Conservation (phyloP, 1,284 basidiomycete species). For the Rhodotorula sp. region DNA sequence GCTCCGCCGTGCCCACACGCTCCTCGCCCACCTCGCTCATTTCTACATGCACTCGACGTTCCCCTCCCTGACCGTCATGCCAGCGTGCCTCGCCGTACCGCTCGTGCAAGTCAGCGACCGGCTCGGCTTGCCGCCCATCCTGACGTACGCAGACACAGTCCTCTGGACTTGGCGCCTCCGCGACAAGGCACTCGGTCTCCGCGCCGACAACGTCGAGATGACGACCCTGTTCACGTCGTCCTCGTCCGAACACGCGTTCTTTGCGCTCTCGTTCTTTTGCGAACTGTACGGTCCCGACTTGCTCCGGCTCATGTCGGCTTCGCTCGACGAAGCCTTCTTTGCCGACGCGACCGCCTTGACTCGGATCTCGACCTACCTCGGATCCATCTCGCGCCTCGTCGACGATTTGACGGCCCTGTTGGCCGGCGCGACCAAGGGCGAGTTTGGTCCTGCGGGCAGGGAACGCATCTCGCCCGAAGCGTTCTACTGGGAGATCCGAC, state of each 20-base stretch:
- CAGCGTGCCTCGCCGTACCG: slow-evolving; percentile 71
- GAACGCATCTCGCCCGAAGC: slow-evolving; percentile 60
- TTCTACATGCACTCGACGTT: slow-evolving; percentile 81
- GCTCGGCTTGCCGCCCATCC: slow-evolving; percentile 80
- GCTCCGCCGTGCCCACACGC: slow-evolving; percentile 78
- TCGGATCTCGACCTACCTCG: slow-evolving; percentile 71
- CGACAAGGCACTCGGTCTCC: slow-evolving; percentile 46
- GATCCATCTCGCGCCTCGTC: slow-evolving; percentile 65
- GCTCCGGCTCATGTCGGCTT: slow-evolving; percentile 79
- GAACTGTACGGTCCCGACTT: slow-evolving; percentile 86
- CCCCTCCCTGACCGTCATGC: slow-evolving; percentile 60
- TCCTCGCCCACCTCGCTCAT: slow-evolving; percentile 81
- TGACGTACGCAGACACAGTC: slow-evolving; percentile 91
- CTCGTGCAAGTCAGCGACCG: slow-evolving; percentile 71
- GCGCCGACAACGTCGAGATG: slow-evolving; percentile 59
- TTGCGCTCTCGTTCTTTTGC: slow-evolving; percentile 82
- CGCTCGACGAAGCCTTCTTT: slow-evolving; percentile 89
- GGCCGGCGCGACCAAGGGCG: slow-evolving; percentile 66
- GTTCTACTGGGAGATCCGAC: slow-evolving; percentile 82
- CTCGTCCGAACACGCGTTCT: slow-evolving; percentile 85
- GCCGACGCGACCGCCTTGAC: slow-evolving; percentile 72
- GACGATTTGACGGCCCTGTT: slow-evolving; percentile 65
- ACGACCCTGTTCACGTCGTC: slow-evolving; percentile 76
- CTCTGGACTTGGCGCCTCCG: slow-evolving; percentile 78
- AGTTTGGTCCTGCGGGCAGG: slow-evolving; percentile 47